Evolutionary conservation across 495 filamentous ascomycete species (phyloP), one percentile per base, ranked within the genome.

Genomic region (Daldinia vernicosa): DNA sequence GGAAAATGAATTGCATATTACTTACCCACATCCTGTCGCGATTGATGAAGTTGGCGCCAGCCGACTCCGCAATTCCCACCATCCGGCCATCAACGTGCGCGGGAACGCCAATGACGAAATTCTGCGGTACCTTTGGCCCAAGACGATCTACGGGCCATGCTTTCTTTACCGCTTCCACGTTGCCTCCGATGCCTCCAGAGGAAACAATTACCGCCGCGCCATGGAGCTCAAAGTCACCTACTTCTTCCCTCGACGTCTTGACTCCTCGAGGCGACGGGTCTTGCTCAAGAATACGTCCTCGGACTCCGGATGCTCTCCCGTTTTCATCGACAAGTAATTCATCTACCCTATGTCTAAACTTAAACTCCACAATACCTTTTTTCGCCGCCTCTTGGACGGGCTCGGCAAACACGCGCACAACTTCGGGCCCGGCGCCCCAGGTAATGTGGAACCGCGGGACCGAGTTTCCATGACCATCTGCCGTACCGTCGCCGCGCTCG

Each of bases 351-450:
- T 86, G 84, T 12, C 84, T 75, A 40, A 82, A 83, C 75, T 74
- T 77, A 71, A 86, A 84, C 78, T 84, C 75, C 19, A 86, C 79
- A 0, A 84, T 50, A 0, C 84, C 84, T 57, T 80, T 80, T 70
- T 74, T 80, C 58, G 79, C 84, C 7, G 80, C 81, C 63, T 71
- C 77, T 22, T 71, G 60, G n/a, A 83, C 82, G 9, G 84, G 84
- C 30, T 86, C 83, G 15, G 75, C 79, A 53, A 86, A 86, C 1
- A 82, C 77, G 2, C 83, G 74, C 45, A 86, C 84, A 4, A 85
- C 77, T 71, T 85, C 84, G n/a, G 84, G 84, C 0, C 84, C 84
- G 3, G 83, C 80, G 9, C 84, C 84, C 84, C 84, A 86, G 4
- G 80, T 78, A 14, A 85, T 61, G 67, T 86, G 84, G 70, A 86